Evolutionary conservation across 1,284 basidiomycete genomes (phyloP), one percentile per base, ranked within the genome.

Genomic region (Xerocomus amazonicus): DNA sequence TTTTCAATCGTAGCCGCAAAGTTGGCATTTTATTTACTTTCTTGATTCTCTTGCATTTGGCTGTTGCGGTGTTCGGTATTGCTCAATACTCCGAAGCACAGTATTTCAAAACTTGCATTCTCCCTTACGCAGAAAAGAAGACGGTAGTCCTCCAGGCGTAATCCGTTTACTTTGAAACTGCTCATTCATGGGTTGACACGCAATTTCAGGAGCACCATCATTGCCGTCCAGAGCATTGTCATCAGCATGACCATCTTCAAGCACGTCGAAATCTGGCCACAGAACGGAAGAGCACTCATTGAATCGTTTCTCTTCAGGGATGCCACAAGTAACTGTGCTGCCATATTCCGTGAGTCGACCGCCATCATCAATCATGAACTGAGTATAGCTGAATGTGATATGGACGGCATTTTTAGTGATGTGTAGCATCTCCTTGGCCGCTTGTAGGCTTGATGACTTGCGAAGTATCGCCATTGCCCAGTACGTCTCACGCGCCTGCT

Each of bases 1-100:
- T 66, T 4, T 67, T 62, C 36, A 59, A 63, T 38, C 53, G 45
- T 17, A 66, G 23, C 36, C 51, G 50, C 19, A 58, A 36, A 44
- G 37, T 47, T 12, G 45, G 33, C 32, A 0, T 51, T 4, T 50
- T 59, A 13, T 43, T 60, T 16, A 17, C 37, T 38, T 14, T 34
- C 35, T 13, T 61, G 35, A 26, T 63, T 19, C 19, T 59, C 31
- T 19, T 47, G 14, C 49, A 59, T 17, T 6, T 27, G 6, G 48
- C 13, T 39, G 3, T 40, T 4, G 47, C 43, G 6, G 32, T 12
- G 34, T 19, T 6, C 13, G 41, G 23, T 6, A n/a, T 59, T 1
- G 6, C 14, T 12, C n/a, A 31, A 23, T 35, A 9, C 28, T 10
- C 36, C 3, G 3, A 14, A 39, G 13, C 12, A 16, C 23, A 34